phyloP scores from a whole-genome alignment of 495 filamentous ascomycete genomes.

The Xylaria flabelliformis region DNA sequence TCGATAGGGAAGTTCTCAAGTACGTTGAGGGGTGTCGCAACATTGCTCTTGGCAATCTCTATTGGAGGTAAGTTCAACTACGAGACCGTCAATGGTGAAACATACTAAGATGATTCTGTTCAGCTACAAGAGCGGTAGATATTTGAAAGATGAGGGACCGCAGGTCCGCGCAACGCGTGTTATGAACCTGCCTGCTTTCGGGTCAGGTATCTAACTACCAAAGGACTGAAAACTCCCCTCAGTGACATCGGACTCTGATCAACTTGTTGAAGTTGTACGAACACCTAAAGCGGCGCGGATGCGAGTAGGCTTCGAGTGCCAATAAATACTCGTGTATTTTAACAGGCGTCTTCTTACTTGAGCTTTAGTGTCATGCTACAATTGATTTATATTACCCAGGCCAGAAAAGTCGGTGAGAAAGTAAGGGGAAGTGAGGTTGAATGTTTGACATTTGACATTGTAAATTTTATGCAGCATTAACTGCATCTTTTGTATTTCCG shows the following conservation, averaged over 20 bases:
- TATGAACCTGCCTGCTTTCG: conserved; percentile 1
- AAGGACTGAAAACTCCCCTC: neutral
- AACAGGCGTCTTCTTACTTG: no score
- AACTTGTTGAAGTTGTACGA: neutral
- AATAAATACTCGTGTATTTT: no score
- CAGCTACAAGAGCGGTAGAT: conserved; percentile 20
- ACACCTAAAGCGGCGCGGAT: no score
- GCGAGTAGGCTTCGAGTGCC: no score
- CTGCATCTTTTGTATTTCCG: no score
- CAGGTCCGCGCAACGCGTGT: conserved; percentile 12
- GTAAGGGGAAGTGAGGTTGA: no score
- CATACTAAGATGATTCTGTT: neutral
- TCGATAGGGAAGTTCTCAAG: conserved; percentile 15
- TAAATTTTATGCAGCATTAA: no score
- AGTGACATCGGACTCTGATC: neutral
- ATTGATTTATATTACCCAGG: no score
- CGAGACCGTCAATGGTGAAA: neutral
- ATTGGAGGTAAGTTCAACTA: conserved; percentile 18
- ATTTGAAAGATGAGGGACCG: conserved; percentile 6
- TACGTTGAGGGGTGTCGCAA: conserved; percentile 14
- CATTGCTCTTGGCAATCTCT: conserved; percentile 17
- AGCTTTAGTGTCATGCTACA: no score
- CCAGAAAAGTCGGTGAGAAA: no score
- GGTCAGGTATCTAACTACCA: neutral
- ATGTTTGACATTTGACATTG: no score